A percentile compares a stretch with the other conserved stretches of the same genome.
These are phyloP conservation scores for Chionographis japonica DNA, from an alignment of 106 monocot genomes.

Conservation along the genomic window DNA sequence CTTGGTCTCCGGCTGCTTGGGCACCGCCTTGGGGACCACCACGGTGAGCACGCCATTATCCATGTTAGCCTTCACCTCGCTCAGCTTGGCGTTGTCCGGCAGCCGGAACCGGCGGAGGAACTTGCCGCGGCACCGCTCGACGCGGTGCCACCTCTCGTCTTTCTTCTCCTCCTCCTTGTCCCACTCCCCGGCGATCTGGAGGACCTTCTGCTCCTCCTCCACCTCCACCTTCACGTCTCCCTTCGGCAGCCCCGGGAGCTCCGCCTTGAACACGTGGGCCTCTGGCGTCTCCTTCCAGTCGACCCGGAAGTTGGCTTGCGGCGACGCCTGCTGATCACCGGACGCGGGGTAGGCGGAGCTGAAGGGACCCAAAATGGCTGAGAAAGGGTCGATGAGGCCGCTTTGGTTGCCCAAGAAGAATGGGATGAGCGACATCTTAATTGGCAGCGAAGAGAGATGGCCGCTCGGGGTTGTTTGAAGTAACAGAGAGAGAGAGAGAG, in stretches of 20 bases:
- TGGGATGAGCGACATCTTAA: too few relatives aligned
- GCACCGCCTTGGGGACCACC: conserved; percentile 44
- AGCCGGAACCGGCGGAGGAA: conserved; percentile 83
- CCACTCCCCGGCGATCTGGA: conserved; percentile 61
- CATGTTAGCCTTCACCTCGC: conserved; percentile 37
- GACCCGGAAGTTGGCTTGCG: conserved; percentile 5
- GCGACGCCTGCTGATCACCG: too few relatives aligned
- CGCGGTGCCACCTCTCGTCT: conserved; percentile 60
- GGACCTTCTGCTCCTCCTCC: conserved; percentile 40
- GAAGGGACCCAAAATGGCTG: too few relatives aligned
- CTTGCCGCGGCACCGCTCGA: conserved; percentile 51
- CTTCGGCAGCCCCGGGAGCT: conserved; percentile 67
- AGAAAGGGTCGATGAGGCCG: too few relatives aligned
- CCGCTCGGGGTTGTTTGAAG: too few relatives aligned
- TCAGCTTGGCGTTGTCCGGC: conserved; percentile 61
- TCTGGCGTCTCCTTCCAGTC: conserved; percentile 80
- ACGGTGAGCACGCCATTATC: conserved; percentile 55
- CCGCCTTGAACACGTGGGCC: conserved; percentile 54
- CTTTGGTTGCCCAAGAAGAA: too few relatives aligned
- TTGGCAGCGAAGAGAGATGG: too few relatives aligned
- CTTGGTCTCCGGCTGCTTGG: conserved; percentile 32
- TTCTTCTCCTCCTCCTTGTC: conserved; percentile 51
- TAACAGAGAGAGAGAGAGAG: too few relatives aligned
- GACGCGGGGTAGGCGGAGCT: too few relatives aligned
- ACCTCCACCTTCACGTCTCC: conserved; percentile 73